A percentile compares a stretch with the other conserved stretches of the same genome.
Conservation (phyloP, 331 rosid genomes). For the Malus hybrid region DNA sequence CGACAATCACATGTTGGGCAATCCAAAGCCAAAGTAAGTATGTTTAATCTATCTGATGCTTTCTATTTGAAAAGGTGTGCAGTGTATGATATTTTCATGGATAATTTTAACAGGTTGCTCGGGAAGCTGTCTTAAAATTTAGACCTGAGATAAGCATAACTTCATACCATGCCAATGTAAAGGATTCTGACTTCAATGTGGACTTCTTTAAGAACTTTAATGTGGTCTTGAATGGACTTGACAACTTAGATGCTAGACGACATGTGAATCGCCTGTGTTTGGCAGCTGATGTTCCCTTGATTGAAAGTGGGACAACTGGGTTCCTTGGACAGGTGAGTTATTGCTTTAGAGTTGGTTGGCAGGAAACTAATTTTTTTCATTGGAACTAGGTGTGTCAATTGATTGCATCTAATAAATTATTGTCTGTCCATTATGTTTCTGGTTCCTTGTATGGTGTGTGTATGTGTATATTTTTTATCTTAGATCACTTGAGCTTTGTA, state of each 20-base stretch:
- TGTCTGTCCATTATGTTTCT: background rate
- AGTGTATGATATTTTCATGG: slow-evolving; percentile 23
- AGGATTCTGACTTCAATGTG: slow-evolving; percentile 71
- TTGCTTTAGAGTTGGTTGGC: slow-evolving; percentile 10
- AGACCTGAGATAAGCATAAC: slow-evolving; percentile 82
- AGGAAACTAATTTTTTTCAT: background rate
- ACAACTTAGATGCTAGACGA: slow-evolving; percentile 96
- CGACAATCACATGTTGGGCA: slow-evolving; percentile 95
- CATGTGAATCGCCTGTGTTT: slow-evolving; percentile 94
- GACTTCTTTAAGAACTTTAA: slow-evolving; percentile 89
- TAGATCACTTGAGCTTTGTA: background rate
- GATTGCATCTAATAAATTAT: background rate
- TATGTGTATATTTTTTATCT: background rate
- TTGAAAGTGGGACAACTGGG: slow-evolving; percentile 99
- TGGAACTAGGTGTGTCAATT: background rate
- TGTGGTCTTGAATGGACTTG: slow-evolving; percentile 94
- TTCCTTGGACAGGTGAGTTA: slow-evolving; percentile 92
- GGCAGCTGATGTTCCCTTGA: slow-evolving; percentile 92
- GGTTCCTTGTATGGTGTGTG: background rate
- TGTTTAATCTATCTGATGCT: background rate
- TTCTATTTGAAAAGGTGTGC: slow-evolving; percentile 5
- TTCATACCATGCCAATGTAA: slow-evolving; percentile 88
- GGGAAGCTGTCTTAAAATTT: slow-evolving; percentile 94
- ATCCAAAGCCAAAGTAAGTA: slow-evolving; percentile 86
- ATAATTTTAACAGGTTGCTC: slow-evolving; percentile 76